Base-by-base conservation (phyloP, 176 grass and related monocot genomes). In the Lolium multiflorum region DNA sequence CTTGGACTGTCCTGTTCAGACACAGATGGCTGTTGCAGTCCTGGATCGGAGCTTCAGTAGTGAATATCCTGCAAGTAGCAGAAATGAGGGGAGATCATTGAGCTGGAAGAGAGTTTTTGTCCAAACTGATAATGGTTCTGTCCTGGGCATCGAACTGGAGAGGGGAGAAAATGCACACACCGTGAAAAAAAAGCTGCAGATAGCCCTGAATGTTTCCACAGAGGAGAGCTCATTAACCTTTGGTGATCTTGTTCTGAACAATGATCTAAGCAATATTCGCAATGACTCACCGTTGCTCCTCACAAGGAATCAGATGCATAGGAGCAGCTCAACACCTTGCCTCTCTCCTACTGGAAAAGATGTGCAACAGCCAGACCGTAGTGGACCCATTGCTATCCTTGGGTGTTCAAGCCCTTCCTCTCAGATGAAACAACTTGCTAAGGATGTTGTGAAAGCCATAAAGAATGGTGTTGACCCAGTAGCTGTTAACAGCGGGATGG, bases 41-140 rank as follows among this genome's bases (percentile, higher is more conserved):
- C 70, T 96, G 70, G 89, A 90, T 67, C 88, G 77, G 65, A 75
- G 78, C 68, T 76, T 94, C 22, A 91, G 88, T 78, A 91, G 93
- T 83, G 96, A 98, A 35, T 96, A 87, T 76, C 76, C 86, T 70
- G 83, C 85, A 44, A 93, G 82, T 61, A 91, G 63, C 52, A 87
- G 81, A 82, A 69, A 69, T 3, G 92, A 96, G 50, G 96, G 92
- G 66, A 90, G 89, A 68, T 87, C 88, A 51, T 52, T 81, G 26
- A 89, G 92, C 35, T 96, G 93, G 96, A 93, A 95, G 84, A 93
- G 96, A 79, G 90, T 98, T 11, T 98, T 98, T 84, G 94, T 98
- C 37, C 96, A 98, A 86, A 96, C 88, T 85, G 96, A 98, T 60
- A 91, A 90, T 54, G 96, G 96, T 62, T 98, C 90, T 79, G 96